Evolutionary conservation across 129 eudicot genomes (phyloP).

Genomic region (Cynara cardunculus): DNA sequence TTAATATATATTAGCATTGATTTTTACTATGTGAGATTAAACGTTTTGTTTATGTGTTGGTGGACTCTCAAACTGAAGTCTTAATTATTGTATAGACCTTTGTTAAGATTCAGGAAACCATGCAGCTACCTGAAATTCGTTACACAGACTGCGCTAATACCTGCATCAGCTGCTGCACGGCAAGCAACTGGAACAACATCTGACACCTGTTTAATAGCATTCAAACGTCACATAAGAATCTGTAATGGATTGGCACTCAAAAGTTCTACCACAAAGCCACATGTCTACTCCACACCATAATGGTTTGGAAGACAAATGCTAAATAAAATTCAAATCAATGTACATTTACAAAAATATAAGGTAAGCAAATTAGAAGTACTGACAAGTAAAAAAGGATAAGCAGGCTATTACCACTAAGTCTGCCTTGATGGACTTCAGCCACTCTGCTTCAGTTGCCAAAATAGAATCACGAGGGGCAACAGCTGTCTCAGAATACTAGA

Average conservation of each 20-base stretch:
- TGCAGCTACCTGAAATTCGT: conserved; percentile 83
- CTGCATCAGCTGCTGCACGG: conserved; percentile 99
- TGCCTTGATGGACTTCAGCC: conserved; percentile 96
- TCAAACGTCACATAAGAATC: not conserved
- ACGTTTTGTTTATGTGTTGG: not conserved
- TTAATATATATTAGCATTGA: not conserved
- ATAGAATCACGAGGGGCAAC: conserved; percentile 89
- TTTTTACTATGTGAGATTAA: not conserved
- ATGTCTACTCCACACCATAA: not conserved
- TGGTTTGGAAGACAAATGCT: not conserved
- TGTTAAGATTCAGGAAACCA: not conserved
- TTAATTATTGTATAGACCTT: not conserved
- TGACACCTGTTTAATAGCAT: conserved; percentile 54
- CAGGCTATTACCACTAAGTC: conserved; percentile 77
- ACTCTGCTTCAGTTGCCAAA: conserved; percentile 79
- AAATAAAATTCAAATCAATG: not conserved
- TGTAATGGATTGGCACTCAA: not conserved
- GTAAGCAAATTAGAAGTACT: not conserved
- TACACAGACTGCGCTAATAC: conserved; percentile 88
- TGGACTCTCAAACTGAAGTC: not conserved
- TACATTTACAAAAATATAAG: not conserved
- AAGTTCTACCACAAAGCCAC: not conserved
- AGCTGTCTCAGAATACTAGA: conserved; percentile 85
- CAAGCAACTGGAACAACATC: conserved; percentile 99
- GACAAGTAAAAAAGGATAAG: not conserved